Base-by-base conservation (phyloP, 2,329 filamentous ascomycete species). In the Xylariaceae sp. region DNA sequence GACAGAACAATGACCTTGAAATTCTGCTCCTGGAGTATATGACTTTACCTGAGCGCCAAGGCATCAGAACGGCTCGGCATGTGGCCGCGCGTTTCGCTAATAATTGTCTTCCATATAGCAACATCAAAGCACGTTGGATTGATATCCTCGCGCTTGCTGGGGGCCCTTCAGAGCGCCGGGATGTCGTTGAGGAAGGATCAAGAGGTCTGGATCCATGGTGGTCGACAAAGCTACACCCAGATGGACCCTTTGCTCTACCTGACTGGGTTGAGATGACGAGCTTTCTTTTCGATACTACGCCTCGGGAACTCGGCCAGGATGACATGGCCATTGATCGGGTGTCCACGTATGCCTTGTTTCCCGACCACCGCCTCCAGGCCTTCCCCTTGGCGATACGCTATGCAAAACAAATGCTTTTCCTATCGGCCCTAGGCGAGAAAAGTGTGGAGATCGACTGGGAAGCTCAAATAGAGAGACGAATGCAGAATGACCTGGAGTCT, bases 51-150 rank as follows among this genome's bases (percentile, higher is more conserved):
- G 67, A 73, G 12, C 49, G 56, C 2, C 63, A 65, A n/a, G 64
- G 73, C 12, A 64, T 79, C n/a, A 72, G 82, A 45, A 89, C 83
- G 49, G 83, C 83, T 21, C 77, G 85, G 6, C 92, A 89, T 59
- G 81, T 86, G 14, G 81, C 81, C 16, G 80, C 92, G 6, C 84
- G 92, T 37, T 95, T 90, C 68, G 86, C 87, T 9, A 96, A 96
- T 53, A 75, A 85, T 32, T 94, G 87, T 50, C 66, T 98, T 5
- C 75, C 82, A 1, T 95, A 87, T 47, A 70, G 70, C 14, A 87
- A 94, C 50, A 70, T 86, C 8, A 68, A 81, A 23, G 92, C 78
- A 17, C 76, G 92, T 31, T 95, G 87, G 85, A 83, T 95, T 29
- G 78, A 95, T 55, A 74, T 96, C 12, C 68, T 95, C 31, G 90